These are phyloP conservation scores for Solanum etuberosum DNA, from an alignment of 257 asterid genomes.

Conservation along the genomic window DNA sequence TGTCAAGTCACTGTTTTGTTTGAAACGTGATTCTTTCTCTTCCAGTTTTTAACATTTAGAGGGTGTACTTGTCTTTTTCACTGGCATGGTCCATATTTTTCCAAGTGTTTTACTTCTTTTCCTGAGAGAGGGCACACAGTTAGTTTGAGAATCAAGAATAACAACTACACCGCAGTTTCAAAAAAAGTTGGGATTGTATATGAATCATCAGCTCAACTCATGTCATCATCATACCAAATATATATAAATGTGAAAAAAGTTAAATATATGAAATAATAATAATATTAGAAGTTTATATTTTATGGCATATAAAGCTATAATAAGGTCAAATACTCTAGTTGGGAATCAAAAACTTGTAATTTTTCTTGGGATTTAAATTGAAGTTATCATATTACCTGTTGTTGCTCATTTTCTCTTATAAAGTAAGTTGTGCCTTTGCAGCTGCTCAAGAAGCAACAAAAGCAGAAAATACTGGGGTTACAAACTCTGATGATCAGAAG, in stretches of 20 bases:
- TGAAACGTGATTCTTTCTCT: not conserved
- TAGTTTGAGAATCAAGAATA: not conserved
- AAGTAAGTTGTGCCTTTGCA: conserved; percentile 25
- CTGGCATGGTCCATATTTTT: not conserved
- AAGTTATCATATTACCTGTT: not conserved
- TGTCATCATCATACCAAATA: not conserved
- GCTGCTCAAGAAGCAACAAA: conserved; percentile 65
- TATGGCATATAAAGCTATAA: not conserved
- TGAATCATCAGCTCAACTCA: not conserved
- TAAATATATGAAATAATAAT: not conserved
- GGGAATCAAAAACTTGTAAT: not conserved
- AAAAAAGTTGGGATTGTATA: not conserved
- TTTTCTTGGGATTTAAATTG: not conserved
- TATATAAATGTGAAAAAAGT: not conserved
- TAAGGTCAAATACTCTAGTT: not conserved
- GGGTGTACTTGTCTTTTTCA: not conserved
- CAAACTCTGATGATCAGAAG: conserved; percentile 27
- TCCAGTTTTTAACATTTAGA: not conserved
- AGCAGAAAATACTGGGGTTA: conserved; percentile 25
- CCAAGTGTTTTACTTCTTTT: not conserved
- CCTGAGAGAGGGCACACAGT: not conserved
- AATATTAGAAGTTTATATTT: not conserved
- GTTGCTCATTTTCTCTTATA: not conserved
- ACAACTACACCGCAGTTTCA: not conserved
- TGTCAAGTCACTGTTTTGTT: conserved; percentile 14